These are phyloP conservation scores for Abelmoschus esculentus DNA, from an alignment of 345 rosid species.

Conservation along the genomic window DNA sequence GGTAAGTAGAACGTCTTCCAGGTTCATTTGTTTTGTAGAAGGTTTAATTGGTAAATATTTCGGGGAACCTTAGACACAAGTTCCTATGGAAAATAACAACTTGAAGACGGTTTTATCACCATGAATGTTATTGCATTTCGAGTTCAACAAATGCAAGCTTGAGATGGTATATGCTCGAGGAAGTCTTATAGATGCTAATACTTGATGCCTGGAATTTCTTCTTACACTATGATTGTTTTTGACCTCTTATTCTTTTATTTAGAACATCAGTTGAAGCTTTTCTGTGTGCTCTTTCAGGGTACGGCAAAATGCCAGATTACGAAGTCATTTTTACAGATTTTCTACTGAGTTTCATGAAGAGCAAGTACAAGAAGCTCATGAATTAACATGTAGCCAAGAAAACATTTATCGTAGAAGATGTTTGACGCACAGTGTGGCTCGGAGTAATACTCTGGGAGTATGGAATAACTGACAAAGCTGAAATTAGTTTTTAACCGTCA, in stretches of 20 bases:
- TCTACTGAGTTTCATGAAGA: slow-evolving; percentile 40
- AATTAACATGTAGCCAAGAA: not conserved
- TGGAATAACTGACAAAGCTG: slow-evolving; percentile 13
- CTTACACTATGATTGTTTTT: no score
- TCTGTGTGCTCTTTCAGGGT: slow-evolving; percentile 42
- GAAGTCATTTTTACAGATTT: slow-evolving; percentile 82
- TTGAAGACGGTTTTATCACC: no score
- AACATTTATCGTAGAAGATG: not conserved
- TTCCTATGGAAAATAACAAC: no score
- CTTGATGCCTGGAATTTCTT: not conserved
- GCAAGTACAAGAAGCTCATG: slow-evolving; percentile 29
- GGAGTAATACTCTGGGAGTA: not conserved
- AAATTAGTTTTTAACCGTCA: slow-evolving; percentile 6
- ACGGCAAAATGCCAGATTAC: slow-evolving; percentile 82
- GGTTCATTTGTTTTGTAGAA: no score
- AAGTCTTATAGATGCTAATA: not conserved
- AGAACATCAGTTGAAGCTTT: not conserved
- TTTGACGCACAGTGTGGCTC: slow-evolving; percentile 15
- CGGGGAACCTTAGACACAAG: no score
- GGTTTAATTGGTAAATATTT: no score
- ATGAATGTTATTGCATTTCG: not conserved
- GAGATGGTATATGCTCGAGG: not conserved
- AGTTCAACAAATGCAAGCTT: not conserved
- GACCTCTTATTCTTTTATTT: no score
- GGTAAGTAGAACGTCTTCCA: slow-evolving; percentile 35